Evolutionary conservation across 176 grass and related monocot genomes (phyloP).

Genomic region (Oryza longistaminata): DNA sequence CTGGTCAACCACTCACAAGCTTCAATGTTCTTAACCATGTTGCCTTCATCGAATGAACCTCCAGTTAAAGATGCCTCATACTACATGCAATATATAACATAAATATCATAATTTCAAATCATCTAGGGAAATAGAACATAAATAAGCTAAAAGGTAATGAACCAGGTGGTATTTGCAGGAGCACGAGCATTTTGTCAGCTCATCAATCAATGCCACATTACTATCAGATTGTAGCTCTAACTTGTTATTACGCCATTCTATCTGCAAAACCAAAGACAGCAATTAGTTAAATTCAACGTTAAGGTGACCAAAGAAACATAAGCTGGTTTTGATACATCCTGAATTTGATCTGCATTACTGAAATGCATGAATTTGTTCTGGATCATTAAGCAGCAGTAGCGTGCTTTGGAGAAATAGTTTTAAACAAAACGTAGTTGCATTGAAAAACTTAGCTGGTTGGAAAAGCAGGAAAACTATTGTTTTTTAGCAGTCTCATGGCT

Average conservation of each 20-base stretch:
- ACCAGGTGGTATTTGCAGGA: slow-evolving; percentile 81
- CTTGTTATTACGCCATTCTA: slow-evolving; percentile 92
- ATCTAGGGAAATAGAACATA: slow-evolving; percentile 2
- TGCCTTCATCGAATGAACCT: slow-evolving; percentile 85
- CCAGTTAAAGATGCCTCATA: slow-evolving; percentile 74
- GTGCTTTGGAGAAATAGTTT: neutral
- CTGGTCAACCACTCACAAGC: slow-evolving; percentile 96
- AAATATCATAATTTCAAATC: slow-evolving; percentile 6
- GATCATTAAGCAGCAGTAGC: neutral
- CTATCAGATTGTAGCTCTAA: slow-evolving; percentile 88
- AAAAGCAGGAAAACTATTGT: neutral
- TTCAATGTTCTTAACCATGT: slow-evolving; percentile 90
- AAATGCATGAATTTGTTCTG: neutral
- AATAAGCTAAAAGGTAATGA: slow-evolving; percentile 3
- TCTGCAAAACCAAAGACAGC: slow-evolving; percentile 52
- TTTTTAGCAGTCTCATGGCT: slow-evolving; percentile 1
- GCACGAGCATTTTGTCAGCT: slow-evolving; percentile 74
- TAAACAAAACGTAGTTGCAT: neutral
- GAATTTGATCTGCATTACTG: neutral
- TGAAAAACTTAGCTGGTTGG: neutral
- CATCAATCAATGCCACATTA: slow-evolving; percentile 80
- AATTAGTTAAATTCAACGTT: slow-evolving; percentile 8
- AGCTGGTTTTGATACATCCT: neutral
- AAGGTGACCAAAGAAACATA: neutral
- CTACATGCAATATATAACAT: slow-evolving; percentile 48